These are phyloP conservation scores for Piromyces finnis DNA, from an alignment of 192 early-diverging fungal genomes.

Conservation along the genomic window DNA sequence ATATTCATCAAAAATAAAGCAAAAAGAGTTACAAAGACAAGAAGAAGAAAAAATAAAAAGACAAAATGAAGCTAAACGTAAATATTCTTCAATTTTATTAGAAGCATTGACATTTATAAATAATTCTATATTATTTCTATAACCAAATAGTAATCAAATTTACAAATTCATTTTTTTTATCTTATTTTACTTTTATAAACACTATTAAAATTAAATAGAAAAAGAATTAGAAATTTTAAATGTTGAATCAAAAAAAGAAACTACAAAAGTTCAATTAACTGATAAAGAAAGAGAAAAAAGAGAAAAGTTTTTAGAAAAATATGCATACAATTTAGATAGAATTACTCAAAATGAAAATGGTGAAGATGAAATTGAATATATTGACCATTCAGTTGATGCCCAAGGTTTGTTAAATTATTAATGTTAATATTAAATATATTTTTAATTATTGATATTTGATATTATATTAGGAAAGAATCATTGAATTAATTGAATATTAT, in stretches of 20 bases:
- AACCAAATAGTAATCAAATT: slow-evolving; percentile 7
- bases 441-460: neutral
- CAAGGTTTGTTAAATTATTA: no score
- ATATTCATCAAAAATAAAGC: slow-evolving; percentile 18
- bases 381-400: neutral
- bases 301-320: slow-evolving; percentile 27
- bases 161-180: slow-evolving; percentile 4
- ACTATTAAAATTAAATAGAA: slow-evolving; percentile 13
- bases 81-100: slow-evolving; percentile 4
- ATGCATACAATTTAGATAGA: slow-evolving; percentile 44
- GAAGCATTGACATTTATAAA: no score
- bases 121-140: no score
- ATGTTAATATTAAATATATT: no score
- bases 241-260: slow-evolving; percentile 5
- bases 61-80: neutral
- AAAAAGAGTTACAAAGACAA: slow-evolving; percentile 14
- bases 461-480: no score
- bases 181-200: slow-evolving; percentile 5
- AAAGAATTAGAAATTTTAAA: slow-evolving; percentile 6
- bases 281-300: slow-evolving; percentile 27
- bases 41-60: slow-evolving; percentile 9
- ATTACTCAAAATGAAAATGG: slow-evolving; percentile 33
- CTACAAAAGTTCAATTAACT: slow-evolving; percentile 12
- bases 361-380: slow-evolving; percentile 27
- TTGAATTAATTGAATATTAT: no score